Conservation (phyloP, 257 asterid species). For the Forsythia viridissima region DNA sequence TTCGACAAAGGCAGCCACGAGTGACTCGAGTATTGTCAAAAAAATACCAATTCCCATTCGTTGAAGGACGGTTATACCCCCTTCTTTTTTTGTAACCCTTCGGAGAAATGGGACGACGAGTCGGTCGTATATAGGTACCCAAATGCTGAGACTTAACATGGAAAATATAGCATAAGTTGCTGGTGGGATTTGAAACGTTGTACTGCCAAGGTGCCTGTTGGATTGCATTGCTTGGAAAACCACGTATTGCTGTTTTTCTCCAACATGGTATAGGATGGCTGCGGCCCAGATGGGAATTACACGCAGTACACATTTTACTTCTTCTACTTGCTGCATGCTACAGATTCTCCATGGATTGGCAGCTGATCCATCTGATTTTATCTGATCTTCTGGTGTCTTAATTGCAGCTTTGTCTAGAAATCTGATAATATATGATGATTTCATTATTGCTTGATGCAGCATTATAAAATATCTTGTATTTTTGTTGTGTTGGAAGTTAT, state of each 20-base stretch:
- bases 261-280: slow-evolving; percentile 66
- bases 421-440: slow-evolving; percentile 22
- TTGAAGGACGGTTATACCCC: slow-evolving; percentile 80
- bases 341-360: slow-evolving; percentile 67
- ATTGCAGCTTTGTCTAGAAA: slow-evolving; percentile 87
- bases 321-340: slow-evolving; percentile 85
- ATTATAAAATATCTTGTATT: too few species aligned
- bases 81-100: slow-evolving; percentile 52
- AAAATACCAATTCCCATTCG: slow-evolving; percentile 69
- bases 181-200: slow-evolving; percentile 68
- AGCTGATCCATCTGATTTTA: slow-evolving; percentile 60
- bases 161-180: slow-evolving; percentile 73
- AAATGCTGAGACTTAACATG: slow-evolving; percentile 69
- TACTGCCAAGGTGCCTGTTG: slow-evolving; percentile 51
- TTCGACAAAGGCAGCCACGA: slow-evolving; percentile 63
- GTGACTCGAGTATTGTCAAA: slow-evolving; percentile 44
- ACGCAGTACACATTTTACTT: slow-evolving; percentile 70
- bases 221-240: slow-evolving; percentile 94
- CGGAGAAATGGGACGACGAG: slow-evolving; percentile 63
- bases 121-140: slow-evolving; percentile 75
- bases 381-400: slow-evolving; percentile 40
- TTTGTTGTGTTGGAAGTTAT: too few species aligned
- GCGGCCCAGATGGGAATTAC: slow-evolving; percentile 80
- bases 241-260: slow-evolving; percentile 67
- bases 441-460: too few species aligned